These are phyloP conservation scores for Tolypocladium tropicale DNA, from an alignment of 2,329 filamentous ascomycete species.

Conservation along the genomic window DNA sequence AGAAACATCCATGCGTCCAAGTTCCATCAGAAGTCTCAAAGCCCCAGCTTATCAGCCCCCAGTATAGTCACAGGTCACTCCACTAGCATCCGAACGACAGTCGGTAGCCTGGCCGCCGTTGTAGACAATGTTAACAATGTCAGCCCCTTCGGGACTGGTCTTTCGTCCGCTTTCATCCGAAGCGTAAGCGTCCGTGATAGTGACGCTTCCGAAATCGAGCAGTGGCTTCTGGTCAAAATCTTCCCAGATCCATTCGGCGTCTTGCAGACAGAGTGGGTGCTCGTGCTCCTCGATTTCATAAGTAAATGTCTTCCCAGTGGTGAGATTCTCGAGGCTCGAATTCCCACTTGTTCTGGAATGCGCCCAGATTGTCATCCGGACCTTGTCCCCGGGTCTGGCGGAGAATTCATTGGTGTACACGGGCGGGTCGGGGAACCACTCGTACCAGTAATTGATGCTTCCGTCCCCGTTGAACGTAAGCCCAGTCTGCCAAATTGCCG, in stretches of 20 bases:
- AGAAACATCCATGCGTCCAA: no score
- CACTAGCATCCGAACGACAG: neutral
- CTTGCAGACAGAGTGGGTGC: neutral
- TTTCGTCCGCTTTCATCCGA: neutral
- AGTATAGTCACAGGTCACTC: neutral
- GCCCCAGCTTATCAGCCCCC: no score
- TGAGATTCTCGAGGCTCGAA: neutral
- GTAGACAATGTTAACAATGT: neutral
- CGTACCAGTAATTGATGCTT: neutral
- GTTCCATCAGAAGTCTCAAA: no score
- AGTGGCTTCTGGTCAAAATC: neutral
- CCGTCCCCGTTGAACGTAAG: neutral
- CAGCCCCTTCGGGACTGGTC: neutral
- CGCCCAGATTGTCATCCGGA: neutral
- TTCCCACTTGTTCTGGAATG: neutral
- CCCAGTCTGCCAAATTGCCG: neutral
- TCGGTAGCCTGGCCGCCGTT: neutral
- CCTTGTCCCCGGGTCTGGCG: neutral
- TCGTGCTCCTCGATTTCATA: neutral
- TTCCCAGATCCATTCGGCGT: neutral
- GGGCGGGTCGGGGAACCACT: neutral
- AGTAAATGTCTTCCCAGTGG: neutral
- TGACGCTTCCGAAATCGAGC: neutral
- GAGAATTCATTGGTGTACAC: neutral
- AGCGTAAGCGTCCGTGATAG: neutral